A percentile compares a stretch with the other conserved stretches of the same genome.
Conservation (phyloP, 192 early-diverging fungal genomes). For the Backusella tarrabulga region DNA sequence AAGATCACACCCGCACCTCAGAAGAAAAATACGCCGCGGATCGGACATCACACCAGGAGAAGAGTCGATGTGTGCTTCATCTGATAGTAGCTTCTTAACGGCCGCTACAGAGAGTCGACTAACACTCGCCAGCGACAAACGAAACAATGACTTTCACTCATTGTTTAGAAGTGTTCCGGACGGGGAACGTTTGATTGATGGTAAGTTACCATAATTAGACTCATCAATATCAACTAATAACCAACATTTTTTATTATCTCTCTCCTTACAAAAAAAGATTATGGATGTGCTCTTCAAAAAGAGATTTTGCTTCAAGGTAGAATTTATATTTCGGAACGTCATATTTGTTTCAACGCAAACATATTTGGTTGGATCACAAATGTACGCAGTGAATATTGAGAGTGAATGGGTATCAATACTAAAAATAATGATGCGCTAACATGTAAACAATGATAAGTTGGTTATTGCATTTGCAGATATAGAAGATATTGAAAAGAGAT, state of each 20-base stretch:
- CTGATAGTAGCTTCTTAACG: slow-evolving; percentile 16
- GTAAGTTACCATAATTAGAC: slow-evolving; percentile 27
- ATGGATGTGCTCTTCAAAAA: slow-evolving; percentile 83
- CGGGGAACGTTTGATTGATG: slow-evolving; percentile 55
- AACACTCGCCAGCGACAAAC: slow-evolving; percentile 42
- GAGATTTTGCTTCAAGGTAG: slow-evolving; percentile 87
- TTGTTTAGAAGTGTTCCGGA: slow-evolving; percentile 55
- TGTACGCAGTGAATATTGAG: slow-evolving; percentile 32
- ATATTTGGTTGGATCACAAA: slow-evolving; percentile 90
- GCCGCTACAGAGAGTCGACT: not conserved
- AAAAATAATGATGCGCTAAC: slow-evolving; percentile 3
- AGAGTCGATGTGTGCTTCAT: not conserved
- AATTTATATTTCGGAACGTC: slow-evolving; percentile 77
- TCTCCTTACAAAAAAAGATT: slow-evolving; percentile 50
- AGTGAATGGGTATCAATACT: not conserved
- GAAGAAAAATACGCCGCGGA: not conserved
- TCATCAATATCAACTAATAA: not conserved
- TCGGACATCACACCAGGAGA: not conserved
- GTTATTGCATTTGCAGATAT: slow-evolving; percentile 77
- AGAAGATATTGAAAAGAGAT: slow-evolving; percentile 77
- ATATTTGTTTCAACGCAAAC: slow-evolving; percentile 83
- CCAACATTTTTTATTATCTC: not conserved
- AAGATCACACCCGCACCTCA: slow-evolving; percentile 6
- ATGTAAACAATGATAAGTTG: slow-evolving; percentile 35
- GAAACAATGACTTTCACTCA: slow-evolving; percentile 52